Percentiles rank a stretch among this genome's conserved stretches.
These are phyloP conservation scores for Coniochaeta sp. DNA, from an alignment of 2,329 filamentous ascomycete species.

Conservation along the genomic window DNA sequence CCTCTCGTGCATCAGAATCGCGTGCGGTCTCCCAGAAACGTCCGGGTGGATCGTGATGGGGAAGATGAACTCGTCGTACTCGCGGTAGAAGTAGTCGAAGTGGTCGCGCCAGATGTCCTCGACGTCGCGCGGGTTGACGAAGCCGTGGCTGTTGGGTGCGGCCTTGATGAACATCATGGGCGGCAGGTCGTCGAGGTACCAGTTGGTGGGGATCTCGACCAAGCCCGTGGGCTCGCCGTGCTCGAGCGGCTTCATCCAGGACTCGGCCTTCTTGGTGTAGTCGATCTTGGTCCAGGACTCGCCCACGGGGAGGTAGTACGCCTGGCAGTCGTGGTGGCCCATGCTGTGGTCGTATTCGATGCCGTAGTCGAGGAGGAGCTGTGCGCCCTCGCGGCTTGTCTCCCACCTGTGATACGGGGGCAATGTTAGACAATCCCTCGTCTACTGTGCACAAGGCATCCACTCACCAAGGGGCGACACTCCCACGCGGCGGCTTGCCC, in stretches of 20 bases:
- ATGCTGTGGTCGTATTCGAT: conserved; percentile 64
- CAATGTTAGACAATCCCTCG: background rate
- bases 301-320: conserved; percentile 55
- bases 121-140: conserved; percentile 43
- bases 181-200: conserved; percentile 59
- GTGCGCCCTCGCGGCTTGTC: conserved; percentile 56
- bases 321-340: conserved; percentile 55
- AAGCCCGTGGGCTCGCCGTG: conserved; percentile 51
- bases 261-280: conserved; percentile 50
- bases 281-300: conserved; percentile 58
- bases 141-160: conserved; percentile 58
- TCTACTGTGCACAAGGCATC: background rate
- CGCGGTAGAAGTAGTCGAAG: conserved; percentile 68
- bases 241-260: conserved; percentile 59
- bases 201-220: conserved; percentile 56
- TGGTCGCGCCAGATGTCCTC: conserved; percentile 61
- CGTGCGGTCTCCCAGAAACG: conserved; percentile 63
- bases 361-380: conserved; percentile 56
- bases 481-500: conserved; percentile 64
- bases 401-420: conserved; percentile 45
- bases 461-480: conserved; percentile 60
- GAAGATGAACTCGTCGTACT: conserved; percentile 72
- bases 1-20: conserved; percentile 65
- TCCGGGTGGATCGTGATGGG: conserved; percentile 73
- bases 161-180: conserved; percentile 70